Base-by-base conservation (phyloP, 306 rosid species). In the Mimosa bimucronata region DNA sequence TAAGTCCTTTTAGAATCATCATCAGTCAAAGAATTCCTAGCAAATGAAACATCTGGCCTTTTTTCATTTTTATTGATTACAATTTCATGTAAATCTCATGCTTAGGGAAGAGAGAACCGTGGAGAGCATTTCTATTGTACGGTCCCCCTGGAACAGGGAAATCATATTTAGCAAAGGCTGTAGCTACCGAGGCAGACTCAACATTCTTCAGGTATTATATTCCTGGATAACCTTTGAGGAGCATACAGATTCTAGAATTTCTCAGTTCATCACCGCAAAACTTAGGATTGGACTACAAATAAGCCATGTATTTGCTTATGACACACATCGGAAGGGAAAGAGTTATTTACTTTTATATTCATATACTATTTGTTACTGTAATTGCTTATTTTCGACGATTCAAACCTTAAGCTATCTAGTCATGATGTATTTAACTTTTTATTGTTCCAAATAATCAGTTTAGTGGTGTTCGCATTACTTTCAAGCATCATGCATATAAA, bases 111-210 rank as follows among this genome's bases (percentile, higher is more conserved):
- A 88, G 94, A 86, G 86, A 83, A 67, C 97, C 97, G 1, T 92
- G 97, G 97, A 87, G 97, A 80, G 97, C 94, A 60, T 90, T 92
- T 84, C 78, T 92, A 11, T 82, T 92, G 42, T 92, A 92, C 74
- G 97, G 97, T 70, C 97, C 94, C 45, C 97, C 97, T 65, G 97
- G 97, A 84, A 92, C 97, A 58, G 97, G 97, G 53, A 92, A 92
- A 81, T 92, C 97, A 15, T 92, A 90, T 83, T 83, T 92, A 81
- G 97, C 97, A 55, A 92, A 92, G 89, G 97, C 97, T 42, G 97
- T 92, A 81, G 97, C 97, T 60, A 92, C 97, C 4, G 97, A 92
- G 82, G 94, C 94, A 8, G 94, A 92, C 55, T 92, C 97, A 10
- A 92, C 97, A 38, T 92, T 92, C 88, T 92, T 84, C 86, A 92